These are phyloP conservation scores for Carnegiea gigantea DNA, from an alignment of 179 eudicot species.

Conservation along the genomic window DNA sequence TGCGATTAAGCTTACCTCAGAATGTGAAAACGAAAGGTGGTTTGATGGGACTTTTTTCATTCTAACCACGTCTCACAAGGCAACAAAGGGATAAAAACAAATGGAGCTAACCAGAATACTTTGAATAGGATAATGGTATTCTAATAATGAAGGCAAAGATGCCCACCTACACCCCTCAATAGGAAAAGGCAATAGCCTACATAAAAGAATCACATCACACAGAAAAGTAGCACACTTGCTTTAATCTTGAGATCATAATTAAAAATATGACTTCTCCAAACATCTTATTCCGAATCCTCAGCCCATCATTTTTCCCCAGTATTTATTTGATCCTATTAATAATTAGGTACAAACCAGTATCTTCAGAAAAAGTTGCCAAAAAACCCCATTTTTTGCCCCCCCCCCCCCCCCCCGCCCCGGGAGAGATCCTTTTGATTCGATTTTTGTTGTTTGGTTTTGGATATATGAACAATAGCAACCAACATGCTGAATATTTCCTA, in stretches of 20 bases:
- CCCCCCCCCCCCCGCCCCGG: neutral
- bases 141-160: conserved; percentile 26
- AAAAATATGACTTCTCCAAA: conserved; percentile 19
- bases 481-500: too few relatives aligned
- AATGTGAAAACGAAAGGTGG: conserved; percentile 28
- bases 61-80: neutral
- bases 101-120: conserved; percentile 4
- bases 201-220: conserved; percentile 35
- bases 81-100: conserved; percentile 10
- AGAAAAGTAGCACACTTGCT: conserved; percentile 27
- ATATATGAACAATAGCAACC: too few relatives aligned
- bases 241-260: conserved; percentile 18
- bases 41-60: conserved; percentile 7
- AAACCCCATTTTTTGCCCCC: too few relatives aligned
- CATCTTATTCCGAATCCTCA: neutral
- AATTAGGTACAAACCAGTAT: neutral
- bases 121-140: conserved; percentile 12
- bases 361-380: neutral
- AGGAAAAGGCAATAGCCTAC: conserved; percentile 27
- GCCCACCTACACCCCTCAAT: conserved; percentile 25
- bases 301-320: neutral
- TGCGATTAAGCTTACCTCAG: conserved; percentile 21
- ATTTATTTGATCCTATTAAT: neutral
- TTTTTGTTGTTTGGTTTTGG: too few relatives aligned
- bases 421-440: too few relatives aligned